Conservation (phyloP, 306 rosid genomes). For the Ziziphus jujuba region DNA sequence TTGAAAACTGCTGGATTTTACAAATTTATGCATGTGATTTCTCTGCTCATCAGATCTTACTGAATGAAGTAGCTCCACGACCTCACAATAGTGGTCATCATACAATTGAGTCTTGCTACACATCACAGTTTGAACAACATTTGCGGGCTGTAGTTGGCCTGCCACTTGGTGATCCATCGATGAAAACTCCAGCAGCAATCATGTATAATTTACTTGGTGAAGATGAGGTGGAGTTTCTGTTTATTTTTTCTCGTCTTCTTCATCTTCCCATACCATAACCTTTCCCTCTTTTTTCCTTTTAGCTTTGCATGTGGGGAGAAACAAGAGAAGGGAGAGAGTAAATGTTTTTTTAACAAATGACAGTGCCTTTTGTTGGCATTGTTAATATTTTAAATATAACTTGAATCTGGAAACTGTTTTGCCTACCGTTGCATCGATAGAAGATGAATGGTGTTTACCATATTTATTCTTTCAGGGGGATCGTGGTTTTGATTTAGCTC, state of each 20-base stretch:
- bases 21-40: slow-evolving; percentile 3
- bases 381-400: too few species aligned
- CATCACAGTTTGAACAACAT: slow-evolving; percentile 92
- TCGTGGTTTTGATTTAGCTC: slow-evolving; percentile 67
- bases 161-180: slow-evolving; percentile 94
- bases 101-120: slow-evolving; percentile 83
- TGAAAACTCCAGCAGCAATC: slow-evolving; percentile 83
- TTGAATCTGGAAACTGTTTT: too few species aligned
- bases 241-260: neutral
- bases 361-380: too few species aligned
- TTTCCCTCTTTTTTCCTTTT: neutral
- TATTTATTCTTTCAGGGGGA: slow-evolving; percentile 59
- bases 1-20: slow-evolving; percentile 5
- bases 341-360: too few species aligned
- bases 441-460: slow-evolving; percentile 1
- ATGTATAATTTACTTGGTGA: slow-evolving; percentile 91
- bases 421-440: neutral
- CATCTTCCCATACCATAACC: neutral
- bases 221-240: slow-evolving; percentile 59
- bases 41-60: slow-evolving; percentile 58
- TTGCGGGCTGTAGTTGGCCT: slow-evolving; percentile 94
- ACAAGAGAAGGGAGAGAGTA: too few species aligned
- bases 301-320: too few species aligned
- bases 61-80: slow-evolving; percentile 95
- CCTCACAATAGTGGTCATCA: slow-evolving; percentile 99